Evolutionary conservation across 805 yeast genomes (phyloP), one percentile per base, ranked within the genome.

Genomic region (Wickerhamomyces sydowiorum): DNA sequence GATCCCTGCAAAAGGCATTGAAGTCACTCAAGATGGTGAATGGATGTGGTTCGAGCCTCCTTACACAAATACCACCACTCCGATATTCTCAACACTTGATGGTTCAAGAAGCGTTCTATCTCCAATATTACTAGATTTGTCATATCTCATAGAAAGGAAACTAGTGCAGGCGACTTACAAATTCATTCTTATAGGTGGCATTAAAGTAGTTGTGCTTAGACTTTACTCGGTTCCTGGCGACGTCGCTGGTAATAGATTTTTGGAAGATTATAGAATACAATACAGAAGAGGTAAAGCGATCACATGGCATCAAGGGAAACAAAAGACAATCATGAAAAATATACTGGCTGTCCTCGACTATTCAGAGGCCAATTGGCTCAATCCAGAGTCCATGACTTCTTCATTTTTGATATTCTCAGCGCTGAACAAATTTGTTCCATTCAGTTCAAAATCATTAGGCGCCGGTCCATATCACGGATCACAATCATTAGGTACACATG

Each of bases 11-110:
- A 63, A 63, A 4, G 74, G 73, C 0, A 27, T 63, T 0, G 44
- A 42, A 9, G 23, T 30, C 4, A 66, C 73, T 0, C 65, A 10
- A 12, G 35, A 19, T 31, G 73, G 64, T 51, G 69, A 66, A 1
- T 80, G 86, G 85, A 51, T 38, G 38, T 79, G 85, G 86, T 59
- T 77, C 14, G 79, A 77, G 46, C 62, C 74, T 9, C 75, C 75
- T 15, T 63, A 52, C 45, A 54, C 67, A 5, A 40, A 46, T 6
- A 28, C 45, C 2, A 29, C 35, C 14, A 8, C 20, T 4, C 37
- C 34, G 2, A 46, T 37, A 19, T 35, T 37, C 18, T 50, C 47
- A 33, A 40, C 42, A 41, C 7, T 17, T 24, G 10, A 27, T 33
- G 45, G n/a, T 40, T 38, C 36, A 27, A 39, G 15, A 28, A 45